Percentiles rank a stretch among this genome's conserved stretches.
Evolutionary conservation across 495 filamentous ascomycete genomes (phyloP).

Genomic region (Xeromyces bisporus): DNA sequence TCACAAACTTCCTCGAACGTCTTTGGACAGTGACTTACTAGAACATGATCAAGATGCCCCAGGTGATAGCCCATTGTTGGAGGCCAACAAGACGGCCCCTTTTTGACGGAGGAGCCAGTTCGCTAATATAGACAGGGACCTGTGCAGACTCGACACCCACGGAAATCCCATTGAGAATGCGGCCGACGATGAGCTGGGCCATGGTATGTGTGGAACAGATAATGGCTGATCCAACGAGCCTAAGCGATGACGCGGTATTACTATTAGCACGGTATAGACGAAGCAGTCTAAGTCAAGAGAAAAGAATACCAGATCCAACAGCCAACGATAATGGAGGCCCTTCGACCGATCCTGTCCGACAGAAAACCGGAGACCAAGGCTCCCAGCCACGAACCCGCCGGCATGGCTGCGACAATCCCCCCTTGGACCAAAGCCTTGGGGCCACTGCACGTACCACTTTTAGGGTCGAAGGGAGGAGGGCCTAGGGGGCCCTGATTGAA

Average conservation of each 20-base stretch:
- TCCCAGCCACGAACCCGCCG: conserved; percentile 58
- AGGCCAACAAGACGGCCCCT: conserved; percentile 54
- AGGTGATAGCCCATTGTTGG: conserved; percentile 68
- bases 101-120: conserved; percentile 50
- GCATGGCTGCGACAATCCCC: conserved; percentile 54
- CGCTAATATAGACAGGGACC: conserved; percentile 65
- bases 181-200: conserved; percentile 54
- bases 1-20: not conserved
- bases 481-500: conserved; percentile 36
- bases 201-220: conserved; percentile 58
- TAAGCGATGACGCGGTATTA: too few species aligned
- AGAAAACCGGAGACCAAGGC: conserved; percentile 49
- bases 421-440: conserved; percentile 33
- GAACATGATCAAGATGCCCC: conserved; percentile 75
- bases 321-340: conserved; percentile 46
- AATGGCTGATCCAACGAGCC: conserved; percentile 48
- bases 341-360: conserved; percentile 51
- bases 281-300: too few species aligned
- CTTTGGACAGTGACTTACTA: conserved; percentile 10
- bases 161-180: conserved; percentile 58
- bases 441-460: conserved; percentile 24
- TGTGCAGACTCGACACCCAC: conserved; percentile 68
- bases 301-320: conserved; percentile 38
- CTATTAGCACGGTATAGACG: too few species aligned
- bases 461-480: not conserved